phyloP scores from a whole-genome alignment of 1,284 basidiomycete genomes.

The Cutaneotrichosporon mucoides region DNA sequence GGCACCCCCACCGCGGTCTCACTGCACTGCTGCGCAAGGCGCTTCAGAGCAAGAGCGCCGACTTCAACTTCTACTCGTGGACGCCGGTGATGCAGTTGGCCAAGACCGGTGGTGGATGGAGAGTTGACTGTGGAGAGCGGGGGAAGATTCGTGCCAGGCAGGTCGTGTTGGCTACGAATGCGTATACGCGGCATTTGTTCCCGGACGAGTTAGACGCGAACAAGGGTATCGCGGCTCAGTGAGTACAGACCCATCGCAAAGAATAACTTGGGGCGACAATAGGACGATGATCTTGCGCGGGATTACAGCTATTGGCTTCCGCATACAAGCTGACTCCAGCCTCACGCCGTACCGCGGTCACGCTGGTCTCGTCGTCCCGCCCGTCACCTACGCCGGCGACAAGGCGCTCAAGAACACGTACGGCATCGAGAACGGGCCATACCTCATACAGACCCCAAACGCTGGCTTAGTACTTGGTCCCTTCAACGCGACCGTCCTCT shows the following conservation, averaged over 20 bases:
- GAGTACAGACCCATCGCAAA: neutral
- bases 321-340: constrained; percentile 7
- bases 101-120: neutral
- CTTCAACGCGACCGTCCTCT: constrained; percentile 4
- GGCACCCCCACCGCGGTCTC: constrained; percentile 19
- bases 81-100: constrained; percentile 3
- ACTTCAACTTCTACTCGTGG: constrained; percentile 14
- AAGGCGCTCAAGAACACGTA: constrained; percentile 19
- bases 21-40: constrained; percentile 11
- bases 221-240: neutral
- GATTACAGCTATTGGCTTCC: too few species aligned
- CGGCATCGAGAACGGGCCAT: constrained; percentile 24
- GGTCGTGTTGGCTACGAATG: constrained; percentile 38
- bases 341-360: constrained; percentile 27
- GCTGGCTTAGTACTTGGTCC: constrained; percentile 26
- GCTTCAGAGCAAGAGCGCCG: neutral
- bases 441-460: constrained; percentile 27
- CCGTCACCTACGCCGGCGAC: constrained; percentile 18
- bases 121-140: constrained; percentile 21
- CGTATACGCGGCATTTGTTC: constrained; percentile 35
- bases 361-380: constrained; percentile 28
- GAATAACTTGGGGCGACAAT: too few species aligned
- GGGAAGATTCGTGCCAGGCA: constrained; percentile 25
- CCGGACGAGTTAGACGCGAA: constrained; percentile 6
- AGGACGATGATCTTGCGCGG: too few species aligned